These are phyloP conservation scores for Hibiscus tridactylites DNA, from an alignment of 345 rosid species.

Conservation along the genomic window DNA sequence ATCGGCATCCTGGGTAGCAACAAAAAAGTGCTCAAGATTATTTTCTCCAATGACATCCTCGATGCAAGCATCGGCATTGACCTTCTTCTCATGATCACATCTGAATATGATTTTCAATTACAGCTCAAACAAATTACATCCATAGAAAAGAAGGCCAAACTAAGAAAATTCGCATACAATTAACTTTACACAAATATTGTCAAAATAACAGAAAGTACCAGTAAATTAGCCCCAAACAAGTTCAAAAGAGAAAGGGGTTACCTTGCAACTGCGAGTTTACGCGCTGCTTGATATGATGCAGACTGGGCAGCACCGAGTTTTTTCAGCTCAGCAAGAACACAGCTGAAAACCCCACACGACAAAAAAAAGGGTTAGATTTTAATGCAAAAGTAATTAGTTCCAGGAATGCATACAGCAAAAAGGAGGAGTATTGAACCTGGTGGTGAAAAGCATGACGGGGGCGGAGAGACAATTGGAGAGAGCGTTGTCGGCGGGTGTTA, in stretches of 20 bases:
- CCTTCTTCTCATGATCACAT: conserved; percentile 68
- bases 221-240: neutral
- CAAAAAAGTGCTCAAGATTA: conserved; percentile 70
- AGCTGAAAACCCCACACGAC: conserved; percentile 25
- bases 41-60: conserved; percentile 49
- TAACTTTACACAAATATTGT: neutral
- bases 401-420: neutral
- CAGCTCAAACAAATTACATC: neutral
- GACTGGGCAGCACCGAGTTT: conserved; percentile 53
- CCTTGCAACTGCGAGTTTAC: conserved; percentile 56
- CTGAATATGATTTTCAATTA: conserved; percentile 27
- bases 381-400: neutral
- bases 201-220: neutral
- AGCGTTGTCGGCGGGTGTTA: conserved; percentile 65
- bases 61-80: conserved; percentile 63
- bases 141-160: too few relatives aligned
- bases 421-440: conserved; percentile 34
- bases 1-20: conserved; percentile 74
- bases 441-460: conserved; percentile 81
- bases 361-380: neutral
- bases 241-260: conserved; percentile 14
- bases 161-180: neutral
- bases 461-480: conserved; percentile 54
- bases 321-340: conserved; percentile 67
- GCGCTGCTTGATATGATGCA: conserved; percentile 52